phyloP scores from a whole-genome alignment of 208 protist species.

The Trypanosoma congolense region DNA sequence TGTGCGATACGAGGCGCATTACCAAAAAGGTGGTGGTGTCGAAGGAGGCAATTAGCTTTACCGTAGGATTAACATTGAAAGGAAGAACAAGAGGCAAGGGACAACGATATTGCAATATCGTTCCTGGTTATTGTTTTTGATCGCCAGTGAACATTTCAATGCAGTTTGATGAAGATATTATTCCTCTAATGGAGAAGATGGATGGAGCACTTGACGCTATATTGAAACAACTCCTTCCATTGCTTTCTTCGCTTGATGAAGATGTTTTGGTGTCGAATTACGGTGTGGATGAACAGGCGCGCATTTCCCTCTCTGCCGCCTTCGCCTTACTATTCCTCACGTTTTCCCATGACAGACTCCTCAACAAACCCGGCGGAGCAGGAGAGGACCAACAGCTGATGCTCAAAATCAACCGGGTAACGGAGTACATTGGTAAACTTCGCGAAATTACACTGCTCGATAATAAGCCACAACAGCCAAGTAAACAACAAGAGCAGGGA shows the following conservation, averaged over 20 bases:
- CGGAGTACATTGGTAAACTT: slow-evolving; percentile 83
- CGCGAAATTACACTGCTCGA: slow-evolving; percentile 68
- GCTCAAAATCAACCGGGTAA: slow-evolving; percentile 83
- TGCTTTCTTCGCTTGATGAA: slow-evolving; percentile 54
- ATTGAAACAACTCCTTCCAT: slow-evolving; percentile 32
- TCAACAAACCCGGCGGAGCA: slow-evolving; percentile 17
- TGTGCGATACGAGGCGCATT: too few relatives aligned
- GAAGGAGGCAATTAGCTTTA: too few relatives aligned
- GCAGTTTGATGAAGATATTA: slow-evolving; percentile 68
- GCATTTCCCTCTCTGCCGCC: slow-evolving; percentile 68
- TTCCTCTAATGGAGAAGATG: slow-evolving; percentile 44
- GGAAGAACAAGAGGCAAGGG: too few relatives aligned
- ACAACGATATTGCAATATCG: too few relatives aligned
- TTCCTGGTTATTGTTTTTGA: too few relatives aligned
- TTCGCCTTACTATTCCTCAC: slow-evolving; percentile 59
- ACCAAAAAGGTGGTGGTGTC: too few relatives aligned
- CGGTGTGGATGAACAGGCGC: slow-evolving; percentile 68
- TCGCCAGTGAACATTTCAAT: too few relatives aligned
- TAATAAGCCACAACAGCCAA: slow-evolving; percentile 4
- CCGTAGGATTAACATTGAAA: too few relatives aligned
- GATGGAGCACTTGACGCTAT: slow-evolving; percentile 27
- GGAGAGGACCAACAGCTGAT: slow-evolving; percentile 54
- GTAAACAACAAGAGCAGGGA: background rate
- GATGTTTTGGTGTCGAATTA: slow-evolving; percentile 68
- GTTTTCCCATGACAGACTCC: slow-evolving; percentile 66